These are phyloP conservation scores for Starmerella gropengiesseri DNA, from an alignment of 805 yeast genomes.

Conservation along the genomic window DNA sequence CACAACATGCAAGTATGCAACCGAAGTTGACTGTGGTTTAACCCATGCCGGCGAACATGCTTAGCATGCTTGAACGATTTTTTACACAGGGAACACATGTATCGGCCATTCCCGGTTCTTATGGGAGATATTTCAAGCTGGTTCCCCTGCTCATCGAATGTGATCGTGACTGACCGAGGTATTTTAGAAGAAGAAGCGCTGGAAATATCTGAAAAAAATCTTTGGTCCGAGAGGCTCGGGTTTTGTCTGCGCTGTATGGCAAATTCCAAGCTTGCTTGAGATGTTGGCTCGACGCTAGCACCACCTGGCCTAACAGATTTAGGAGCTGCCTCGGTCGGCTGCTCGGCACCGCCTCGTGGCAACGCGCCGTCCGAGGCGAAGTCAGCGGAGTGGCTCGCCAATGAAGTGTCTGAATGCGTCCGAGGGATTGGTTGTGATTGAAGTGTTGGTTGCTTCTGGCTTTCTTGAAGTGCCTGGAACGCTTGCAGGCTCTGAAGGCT, in stretches of 20 bases:
- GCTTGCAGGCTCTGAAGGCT: too few relatives aligned
- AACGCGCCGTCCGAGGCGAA: too few relatives aligned
- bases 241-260: background rate
- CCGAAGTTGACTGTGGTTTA: constrained; percentile 17
- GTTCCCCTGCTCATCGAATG: background rate
- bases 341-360: too few relatives aligned
- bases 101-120: constrained; percentile 14
- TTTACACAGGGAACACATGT: constrained; percentile 19
- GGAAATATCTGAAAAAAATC: background rate
- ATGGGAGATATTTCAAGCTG: constrained; percentile 7
- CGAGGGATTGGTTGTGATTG: too few relatives aligned
- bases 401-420: too few relatives aligned
- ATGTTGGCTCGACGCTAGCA: background rate
- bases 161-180: background rate
- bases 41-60: constrained; percentile 21
- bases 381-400: too few relatives aligned
- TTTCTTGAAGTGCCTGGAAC: too few relatives aligned
- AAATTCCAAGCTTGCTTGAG: background rate
- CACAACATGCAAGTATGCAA: constrained; percentile 16
- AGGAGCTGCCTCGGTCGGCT: too few relatives aligned
- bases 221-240: background rate
- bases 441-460: too few relatives aligned
- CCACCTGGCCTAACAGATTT: background rate
- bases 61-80: constrained; percentile 20
- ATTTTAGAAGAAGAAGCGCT: background rate